Evolutionary conservation across 805 yeast species (phyloP), one percentile per base, ranked within the genome.

Genomic region (Tanozyma kutaoensis): DNA sequence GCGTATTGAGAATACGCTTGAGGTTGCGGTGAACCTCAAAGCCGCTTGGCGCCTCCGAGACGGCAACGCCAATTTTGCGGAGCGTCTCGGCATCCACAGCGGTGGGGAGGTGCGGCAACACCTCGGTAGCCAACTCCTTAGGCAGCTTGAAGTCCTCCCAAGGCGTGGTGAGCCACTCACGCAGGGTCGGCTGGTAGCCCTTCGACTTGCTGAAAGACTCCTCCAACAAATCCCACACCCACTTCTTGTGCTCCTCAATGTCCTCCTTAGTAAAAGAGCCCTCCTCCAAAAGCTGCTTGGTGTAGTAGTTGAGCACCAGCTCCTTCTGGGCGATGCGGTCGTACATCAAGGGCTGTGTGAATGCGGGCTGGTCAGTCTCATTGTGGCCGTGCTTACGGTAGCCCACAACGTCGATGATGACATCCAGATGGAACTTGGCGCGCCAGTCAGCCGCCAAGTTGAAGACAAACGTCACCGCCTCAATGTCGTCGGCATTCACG

Each of bases 91-190:
- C 88, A 25, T 73, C 71, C 36, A 91, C 82, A 35, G 81, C 91
- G 28, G 99, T 91, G 55, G 97, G 96, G 50, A 82, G 73, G 53
- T 91, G 96, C 24, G 97, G 96, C 50, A 91, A 68, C 26, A 91
- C 68, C 62, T 91, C 97, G 31, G 91, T 81, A 23, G 96, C 95
- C 45, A 91, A 72, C 60, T 86, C 97, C 58, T 75, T 84, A 52
- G 96, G 95, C 29, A 95, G 81, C 69, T 93, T 93, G 69, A 91
- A 91, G 41, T 84, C 95, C 58, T 86, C 95, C 99, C 99, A 91
- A 41, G 96, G 91, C 24, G 95, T 81, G 29, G 98, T 81, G 46
- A 91, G 71, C 99, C 99, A 91, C 63, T 88, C 96, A 66, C 94
- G 75, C 17, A 88, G 70, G 37, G 85, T 77, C 43, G 96, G 93